Evolutionary conservation across 352 stramenopile genomes (phyloP).

Genomic region (Thalassiosira pacifica): DNA sequence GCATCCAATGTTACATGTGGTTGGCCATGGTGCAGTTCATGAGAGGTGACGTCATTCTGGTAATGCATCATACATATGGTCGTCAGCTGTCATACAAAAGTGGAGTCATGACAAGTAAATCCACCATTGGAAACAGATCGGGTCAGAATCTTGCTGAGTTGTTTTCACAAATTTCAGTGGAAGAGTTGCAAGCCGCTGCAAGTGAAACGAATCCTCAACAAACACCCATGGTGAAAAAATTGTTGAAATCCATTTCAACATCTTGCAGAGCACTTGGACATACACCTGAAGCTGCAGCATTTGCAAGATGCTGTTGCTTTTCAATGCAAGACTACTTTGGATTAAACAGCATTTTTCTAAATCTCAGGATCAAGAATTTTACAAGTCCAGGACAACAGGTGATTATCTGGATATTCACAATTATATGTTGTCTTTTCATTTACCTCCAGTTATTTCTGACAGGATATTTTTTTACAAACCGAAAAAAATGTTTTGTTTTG

Average conservation of each 20-base stretch:
- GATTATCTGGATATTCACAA: no score
- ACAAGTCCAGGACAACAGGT: no score
- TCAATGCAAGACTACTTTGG: constrained; percentile 21
- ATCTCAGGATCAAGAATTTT: constrained; percentile 4
- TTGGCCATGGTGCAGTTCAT: constrained; percentile 37
- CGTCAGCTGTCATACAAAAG: constrained; percentile 1
- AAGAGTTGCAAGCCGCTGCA: no score
- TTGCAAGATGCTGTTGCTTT: constrained; percentile 2
- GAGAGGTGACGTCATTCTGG: constrained; percentile 21
- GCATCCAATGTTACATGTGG: constrained; percentile 21
- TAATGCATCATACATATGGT: constrained; percentile 20
- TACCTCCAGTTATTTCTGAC: constrained; percentile 3
- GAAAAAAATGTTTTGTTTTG: constrained; percentile 18
- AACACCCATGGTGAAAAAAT: no score
- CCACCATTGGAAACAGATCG: no score
- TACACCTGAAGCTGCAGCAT: constrained; percentile 4
- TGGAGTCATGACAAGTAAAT: constrained; percentile 15
- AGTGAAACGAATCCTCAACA: no score
- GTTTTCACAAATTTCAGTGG: no score
- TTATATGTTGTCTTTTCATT: no score
- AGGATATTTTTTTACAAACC: constrained; percentile 14
- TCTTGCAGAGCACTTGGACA: constrained; percentile 22
- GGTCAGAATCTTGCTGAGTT: no score
- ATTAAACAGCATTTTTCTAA: constrained; percentile 15
- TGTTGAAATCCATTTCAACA: constrained; percentile 12